Evolutionary conservation across 768 basidiomycete species (phyloP).

Genomic region (Boletus reticulatus): DNA sequence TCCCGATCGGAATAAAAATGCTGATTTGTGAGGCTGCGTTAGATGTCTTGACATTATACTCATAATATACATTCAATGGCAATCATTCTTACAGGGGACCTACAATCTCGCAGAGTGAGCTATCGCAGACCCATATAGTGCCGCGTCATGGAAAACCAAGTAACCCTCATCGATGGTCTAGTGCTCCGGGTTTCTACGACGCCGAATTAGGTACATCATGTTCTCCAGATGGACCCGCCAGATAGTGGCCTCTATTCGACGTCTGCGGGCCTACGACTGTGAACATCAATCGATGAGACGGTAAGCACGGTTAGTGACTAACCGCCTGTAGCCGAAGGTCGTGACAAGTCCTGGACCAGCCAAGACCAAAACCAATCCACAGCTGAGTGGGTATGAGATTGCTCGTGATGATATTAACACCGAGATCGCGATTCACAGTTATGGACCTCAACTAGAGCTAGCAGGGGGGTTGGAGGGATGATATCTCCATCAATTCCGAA

Average conservation of each 20-base stretch:
- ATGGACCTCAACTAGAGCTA: background rate
- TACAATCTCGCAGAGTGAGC: background rate
- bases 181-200: background rate
- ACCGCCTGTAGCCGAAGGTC: too few relatives aligned
- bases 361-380: too few relatives aligned
- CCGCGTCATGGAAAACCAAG: background rate
- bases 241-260: background rate
- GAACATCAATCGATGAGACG: background rate
- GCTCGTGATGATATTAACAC: background rate
- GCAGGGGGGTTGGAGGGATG: background rate
- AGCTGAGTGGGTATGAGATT: too few relatives aligned
- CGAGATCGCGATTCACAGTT: background rate
- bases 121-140: too few relatives aligned
- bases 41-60: background rate
- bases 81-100: background rate
- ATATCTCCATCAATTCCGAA: background rate
- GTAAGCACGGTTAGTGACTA: too few relatives aligned
- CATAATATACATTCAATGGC: background rate
- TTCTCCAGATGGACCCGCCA: background rate
- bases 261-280: background rate
- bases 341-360: too few relatives aligned
- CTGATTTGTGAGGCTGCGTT: too few relatives aligned
- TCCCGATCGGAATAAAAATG: too few relatives aligned
- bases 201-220: background rate
- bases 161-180: background rate